These are phyloP conservation scores for Aspergillus texensis DNA, from an alignment of 2,329 filamentous ascomycete genomes.

Conservation along the genomic window DNA sequence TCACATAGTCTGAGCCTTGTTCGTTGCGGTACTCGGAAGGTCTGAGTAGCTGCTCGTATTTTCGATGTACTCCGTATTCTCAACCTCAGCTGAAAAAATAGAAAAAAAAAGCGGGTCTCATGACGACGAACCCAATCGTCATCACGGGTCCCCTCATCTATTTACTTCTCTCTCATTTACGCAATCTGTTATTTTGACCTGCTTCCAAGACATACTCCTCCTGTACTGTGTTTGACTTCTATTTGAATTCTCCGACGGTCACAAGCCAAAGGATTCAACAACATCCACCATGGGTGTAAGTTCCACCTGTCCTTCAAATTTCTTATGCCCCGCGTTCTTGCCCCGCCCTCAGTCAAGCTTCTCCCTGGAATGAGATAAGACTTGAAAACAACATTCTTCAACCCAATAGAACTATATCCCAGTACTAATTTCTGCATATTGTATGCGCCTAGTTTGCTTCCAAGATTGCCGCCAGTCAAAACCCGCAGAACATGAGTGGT, in stretches of 20 bases:
- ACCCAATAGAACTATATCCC: not conserved
- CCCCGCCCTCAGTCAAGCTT: conserved; percentile 13
- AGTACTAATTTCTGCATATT: conserved; percentile 18
- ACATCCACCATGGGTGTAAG: conserved; percentile 12
- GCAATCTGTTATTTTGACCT: not conserved
- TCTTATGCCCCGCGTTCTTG: conserved; percentile 1
- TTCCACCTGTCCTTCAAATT: not conserved
- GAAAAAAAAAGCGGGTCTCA: conserved; percentile 3
- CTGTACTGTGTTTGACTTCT: not conserved
- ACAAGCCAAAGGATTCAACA: not conserved
- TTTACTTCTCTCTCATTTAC: not conserved
- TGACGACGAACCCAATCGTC: conserved; percentile 6
- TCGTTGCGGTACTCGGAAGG: not conserved
- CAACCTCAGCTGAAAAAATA: not conserved
- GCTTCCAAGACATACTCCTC: not conserved
- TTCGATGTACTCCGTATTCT: not conserved
- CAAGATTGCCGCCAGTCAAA: conserved; percentile 44
- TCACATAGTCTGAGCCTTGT: not conserved
- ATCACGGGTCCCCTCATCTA: conserved; percentile 1
- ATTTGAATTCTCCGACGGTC: not conserved
- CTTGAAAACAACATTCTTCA: not conserved
- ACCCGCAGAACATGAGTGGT: conserved; percentile 19
- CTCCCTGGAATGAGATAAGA: not conserved
- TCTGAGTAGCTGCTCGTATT: not conserved
- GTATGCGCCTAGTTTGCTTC: conserved; percentile 37